phyloP scores from a whole-genome alignment of 768 basidiomycete genomes.

The Plicaturopsis crispa region DNA sequence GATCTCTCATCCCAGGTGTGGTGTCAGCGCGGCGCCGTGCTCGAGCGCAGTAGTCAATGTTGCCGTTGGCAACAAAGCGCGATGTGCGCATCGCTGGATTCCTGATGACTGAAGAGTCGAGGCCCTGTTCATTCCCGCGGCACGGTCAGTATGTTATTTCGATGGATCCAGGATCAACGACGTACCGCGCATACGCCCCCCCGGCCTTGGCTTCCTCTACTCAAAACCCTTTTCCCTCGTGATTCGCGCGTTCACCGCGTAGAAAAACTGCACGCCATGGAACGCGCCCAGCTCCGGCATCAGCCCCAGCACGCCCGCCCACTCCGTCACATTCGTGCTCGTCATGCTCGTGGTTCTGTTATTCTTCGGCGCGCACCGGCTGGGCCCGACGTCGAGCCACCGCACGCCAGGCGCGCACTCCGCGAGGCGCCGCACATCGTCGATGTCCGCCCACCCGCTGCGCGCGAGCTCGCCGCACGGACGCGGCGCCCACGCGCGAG shows the following conservation, averaged over 20 bases:
- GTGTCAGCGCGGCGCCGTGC: too few species aligned
- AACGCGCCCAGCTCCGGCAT: conserved; percentile 49
- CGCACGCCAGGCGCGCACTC: conserved; percentile 39
- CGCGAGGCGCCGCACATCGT: conserved; percentile 44
- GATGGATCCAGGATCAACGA: too few species aligned
- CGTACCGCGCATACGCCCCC: too few species aligned
- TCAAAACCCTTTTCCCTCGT: too few species aligned
- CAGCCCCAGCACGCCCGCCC: conserved; percentile 44
- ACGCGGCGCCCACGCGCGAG: conserved; percentile 25
- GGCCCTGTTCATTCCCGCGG: too few species aligned
- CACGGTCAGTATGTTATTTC: too few species aligned
- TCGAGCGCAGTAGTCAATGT: too few species aligned
- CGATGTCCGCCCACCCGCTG: conserved; percentile 58
- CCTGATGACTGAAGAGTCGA: too few species aligned
- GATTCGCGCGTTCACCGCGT: conserved; percentile 38
- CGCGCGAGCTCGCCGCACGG: conserved; percentile 40
- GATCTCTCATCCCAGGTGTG: too few species aligned
- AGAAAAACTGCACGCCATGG: conserved; percentile 62
- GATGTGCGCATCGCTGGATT: too few species aligned
- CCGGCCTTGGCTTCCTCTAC: too few species aligned
- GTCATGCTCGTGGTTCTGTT: conserved; percentile 5
- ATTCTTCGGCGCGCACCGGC: conserved; percentile 9
- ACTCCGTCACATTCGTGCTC: conserved; percentile 41
- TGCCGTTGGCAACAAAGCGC: too few species aligned
- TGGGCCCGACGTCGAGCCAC: conserved; percentile 35